Evolutionary conservation across 1,284 basidiomycete genomes (phyloP).

Genomic region (Phaffia rhodozyma): DNA sequence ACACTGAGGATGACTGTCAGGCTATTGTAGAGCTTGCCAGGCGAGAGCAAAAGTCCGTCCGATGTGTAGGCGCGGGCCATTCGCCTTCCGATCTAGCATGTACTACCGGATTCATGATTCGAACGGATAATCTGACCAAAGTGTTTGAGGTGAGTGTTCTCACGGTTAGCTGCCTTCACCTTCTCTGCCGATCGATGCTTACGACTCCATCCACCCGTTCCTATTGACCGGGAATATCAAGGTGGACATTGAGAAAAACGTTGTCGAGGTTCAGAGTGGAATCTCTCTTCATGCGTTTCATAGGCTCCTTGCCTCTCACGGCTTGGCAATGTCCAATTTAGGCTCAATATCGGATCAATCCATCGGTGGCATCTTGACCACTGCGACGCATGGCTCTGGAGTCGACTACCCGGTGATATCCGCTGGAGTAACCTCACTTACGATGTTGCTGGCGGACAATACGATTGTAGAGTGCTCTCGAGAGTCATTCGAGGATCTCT

Average conservation of each 20-base stretch:
- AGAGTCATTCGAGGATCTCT: slow-evolving; percentile 57
- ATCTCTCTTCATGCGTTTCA: slow-evolving; percentile 58
- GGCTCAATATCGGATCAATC: slow-evolving; percentile 97
- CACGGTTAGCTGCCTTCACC: not conserved
- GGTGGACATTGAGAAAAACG: slow-evolving; percentile 56
- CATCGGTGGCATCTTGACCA: slow-evolving; percentile 84
- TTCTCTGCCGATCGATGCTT: not conserved
- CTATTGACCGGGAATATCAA: slow-evolving; percentile 31
- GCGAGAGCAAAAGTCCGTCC: slow-evolving; percentile 55
- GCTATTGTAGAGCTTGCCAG: slow-evolving; percentile 73
- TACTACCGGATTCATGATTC: slow-evolving; percentile 69
- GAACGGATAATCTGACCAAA: slow-evolving; percentile 56
- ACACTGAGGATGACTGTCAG: slow-evolving; percentile 56
- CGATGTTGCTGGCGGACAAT: slow-evolving; percentile 61
- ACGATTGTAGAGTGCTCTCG: slow-evolving; percentile 56
- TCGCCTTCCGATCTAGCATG: slow-evolving; percentile 86
- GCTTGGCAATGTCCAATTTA: slow-evolving; percentile 78
- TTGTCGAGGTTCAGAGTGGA: slow-evolving; percentile 60
- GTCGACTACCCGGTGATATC: slow-evolving; percentile 70
- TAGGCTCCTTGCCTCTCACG: slow-evolving; percentile 46
- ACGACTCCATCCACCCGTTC: slow-evolving; percentile 9
- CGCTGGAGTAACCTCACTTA: slow-evolving; percentile 62
- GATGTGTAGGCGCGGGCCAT: slow-evolving; percentile 82
- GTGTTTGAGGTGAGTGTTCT: slow-evolving; percentile 53
- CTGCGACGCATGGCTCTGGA: slow-evolving; percentile 89